These are phyloP conservation scores for Mixia osmundae DNA, from an alignment of 1,284 basidiomycete genomes.

Conservation along the genomic window DNA sequence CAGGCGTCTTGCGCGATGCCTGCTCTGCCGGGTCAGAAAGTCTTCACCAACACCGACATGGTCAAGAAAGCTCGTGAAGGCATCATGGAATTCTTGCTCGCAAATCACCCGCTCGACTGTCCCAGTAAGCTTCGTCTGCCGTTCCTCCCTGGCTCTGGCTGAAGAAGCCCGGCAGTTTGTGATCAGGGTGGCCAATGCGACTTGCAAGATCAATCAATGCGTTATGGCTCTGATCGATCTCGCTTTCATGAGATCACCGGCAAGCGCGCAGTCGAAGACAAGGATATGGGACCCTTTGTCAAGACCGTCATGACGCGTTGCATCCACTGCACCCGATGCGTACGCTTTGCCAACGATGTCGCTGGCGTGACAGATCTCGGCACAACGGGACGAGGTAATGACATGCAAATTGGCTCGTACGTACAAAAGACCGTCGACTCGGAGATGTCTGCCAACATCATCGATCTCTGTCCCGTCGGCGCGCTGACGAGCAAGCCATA, in stretches of 20 bases:
- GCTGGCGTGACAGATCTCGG: conserved; percentile 95
- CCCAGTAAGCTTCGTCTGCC: too few species aligned
- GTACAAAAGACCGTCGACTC: conserved; percentile 94
- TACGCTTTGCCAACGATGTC: conserved; percentile 96
- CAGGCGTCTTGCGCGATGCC: conserved; percentile 54
- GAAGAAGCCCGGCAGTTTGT: too few species aligned
- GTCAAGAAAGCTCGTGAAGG: conserved; percentile 93
- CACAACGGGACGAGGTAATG: conserved; percentile 89
- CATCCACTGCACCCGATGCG: conserved; percentile 98
- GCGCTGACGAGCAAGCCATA: conserved; percentile 96
- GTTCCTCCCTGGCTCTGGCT: too few species aligned
- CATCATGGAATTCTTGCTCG: conserved; percentile 86
- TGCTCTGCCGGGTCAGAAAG: conserved; percentile 81
- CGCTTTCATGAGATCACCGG: conserved; percentile 96
- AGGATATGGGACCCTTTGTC: conserved; percentile 90
- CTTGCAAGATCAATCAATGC: conserved; percentile 98
- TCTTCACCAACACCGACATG: conserved; percentile 83
- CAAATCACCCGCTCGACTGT: conserved; percentile 95
- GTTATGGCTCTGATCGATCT: conserved; percentile 88
- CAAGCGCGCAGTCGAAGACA: conserved; percentile 95
- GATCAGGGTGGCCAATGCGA: conserved; percentile 78
- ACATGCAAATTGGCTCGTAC: conserved; percentile 96
- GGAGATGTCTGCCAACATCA: conserved; percentile 88
- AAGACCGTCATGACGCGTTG: conserved; percentile 99
- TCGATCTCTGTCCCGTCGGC: conserved; percentile 93